phyloP scores from a whole-genome alignment of 306 rosid genomes.

The Sechiopsis laciniata region DNA sequence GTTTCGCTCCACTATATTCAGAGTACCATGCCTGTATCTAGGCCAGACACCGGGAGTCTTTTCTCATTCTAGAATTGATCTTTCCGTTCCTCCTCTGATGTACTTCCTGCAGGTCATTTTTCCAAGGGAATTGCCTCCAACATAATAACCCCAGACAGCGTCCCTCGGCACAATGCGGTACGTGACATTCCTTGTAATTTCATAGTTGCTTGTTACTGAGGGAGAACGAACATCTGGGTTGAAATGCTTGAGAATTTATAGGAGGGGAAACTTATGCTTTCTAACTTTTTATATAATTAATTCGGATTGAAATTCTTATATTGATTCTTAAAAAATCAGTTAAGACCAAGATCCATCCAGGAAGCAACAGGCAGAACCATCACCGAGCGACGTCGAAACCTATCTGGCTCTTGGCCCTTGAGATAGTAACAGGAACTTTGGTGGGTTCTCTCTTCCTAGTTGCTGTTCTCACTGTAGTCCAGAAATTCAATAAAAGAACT shows the following conservation, averaged over 20 bases:
- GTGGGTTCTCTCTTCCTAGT: constrained; percentile 66
- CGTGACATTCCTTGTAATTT: constrained; percentile 5
- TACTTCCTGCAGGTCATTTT: constrained; percentile 54
- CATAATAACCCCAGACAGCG: constrained; percentile 54
- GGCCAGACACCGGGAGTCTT: neutral
- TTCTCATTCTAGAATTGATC: constrained; percentile 2
- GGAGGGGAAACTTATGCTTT: neutral
- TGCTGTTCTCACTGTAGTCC: constrained; percentile 58
- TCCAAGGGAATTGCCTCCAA: constrained; percentile 90
- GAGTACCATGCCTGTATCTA: too few species aligned
- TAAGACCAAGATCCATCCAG: constrained; percentile 50
- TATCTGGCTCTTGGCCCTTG: constrained; percentile 84
- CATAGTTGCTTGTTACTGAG: neutral
- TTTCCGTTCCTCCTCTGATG: constrained; percentile 13
- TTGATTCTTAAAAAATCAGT: constrained; percentile 34
- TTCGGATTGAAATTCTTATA: constrained; percentile 13
- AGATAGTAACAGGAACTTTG: constrained; percentile 83
- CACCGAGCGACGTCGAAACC: constrained; percentile 61
- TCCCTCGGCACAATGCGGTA: constrained; percentile 60
- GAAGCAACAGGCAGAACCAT: constrained; percentile 34
- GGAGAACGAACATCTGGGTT: neutral
- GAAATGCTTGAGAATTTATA: neutral
- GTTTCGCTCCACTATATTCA: too few species aligned
- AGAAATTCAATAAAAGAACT: constrained; percentile 59
- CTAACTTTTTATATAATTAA: neutral